Percentiles rank a stretch among this genome's conserved stretches.
Evolutionary conservation across 2,329 filamentous ascomycete species (phyloP).

Genomic region (Aureobasidium melanogenum): DNA sequence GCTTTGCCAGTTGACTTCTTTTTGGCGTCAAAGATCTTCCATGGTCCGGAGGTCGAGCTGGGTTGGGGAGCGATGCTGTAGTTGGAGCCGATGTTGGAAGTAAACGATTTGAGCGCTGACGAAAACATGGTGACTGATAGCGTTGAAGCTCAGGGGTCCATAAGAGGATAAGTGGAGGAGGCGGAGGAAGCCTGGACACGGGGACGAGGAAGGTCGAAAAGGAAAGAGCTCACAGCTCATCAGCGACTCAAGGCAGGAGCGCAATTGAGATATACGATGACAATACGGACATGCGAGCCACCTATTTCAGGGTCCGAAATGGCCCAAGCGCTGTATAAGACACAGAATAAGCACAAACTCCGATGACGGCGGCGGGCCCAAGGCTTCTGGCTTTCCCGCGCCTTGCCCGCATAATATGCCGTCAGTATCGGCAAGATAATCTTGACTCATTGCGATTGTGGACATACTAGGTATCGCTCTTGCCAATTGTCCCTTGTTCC

Average conservation of each 20-base stretch:
- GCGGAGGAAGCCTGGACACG: not conserved
- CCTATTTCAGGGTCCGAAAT: not conserved
- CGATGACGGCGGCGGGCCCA: slow-evolving; percentile 2
- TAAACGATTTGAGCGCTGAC: slow-evolving; percentile 86
- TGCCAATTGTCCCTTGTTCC: not conserved
- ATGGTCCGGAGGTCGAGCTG: slow-evolving; percentile 77
- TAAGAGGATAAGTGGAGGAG: not conserved
- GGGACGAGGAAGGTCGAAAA: not conserved
- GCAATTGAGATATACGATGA: not conserved
- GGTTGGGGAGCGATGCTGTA: slow-evolving; percentile 72
- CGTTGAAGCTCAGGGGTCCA: not conserved
- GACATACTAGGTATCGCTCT: not conserved
- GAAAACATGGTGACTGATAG: slow-evolving; percentile 66
- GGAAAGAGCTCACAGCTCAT: not conserved
- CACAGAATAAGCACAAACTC: not conserved
- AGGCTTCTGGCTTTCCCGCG: not conserved
- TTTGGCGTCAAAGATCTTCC: slow-evolving; percentile 97
- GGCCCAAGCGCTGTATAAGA: slow-evolving; percentile 7
- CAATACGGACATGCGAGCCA: not conserved
- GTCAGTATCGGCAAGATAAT: not conserved
- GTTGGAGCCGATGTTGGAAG: slow-evolving; percentile 85
- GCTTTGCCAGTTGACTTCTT: slow-evolving; percentile 87
- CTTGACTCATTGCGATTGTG: slow-evolving; percentile 1
- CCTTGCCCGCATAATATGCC: not conserved
- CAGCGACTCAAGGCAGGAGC: not conserved